phyloP scores from a whole-genome alignment of 2,329 filamentous ascomycete species.

The Claviceps sp. region DNA sequence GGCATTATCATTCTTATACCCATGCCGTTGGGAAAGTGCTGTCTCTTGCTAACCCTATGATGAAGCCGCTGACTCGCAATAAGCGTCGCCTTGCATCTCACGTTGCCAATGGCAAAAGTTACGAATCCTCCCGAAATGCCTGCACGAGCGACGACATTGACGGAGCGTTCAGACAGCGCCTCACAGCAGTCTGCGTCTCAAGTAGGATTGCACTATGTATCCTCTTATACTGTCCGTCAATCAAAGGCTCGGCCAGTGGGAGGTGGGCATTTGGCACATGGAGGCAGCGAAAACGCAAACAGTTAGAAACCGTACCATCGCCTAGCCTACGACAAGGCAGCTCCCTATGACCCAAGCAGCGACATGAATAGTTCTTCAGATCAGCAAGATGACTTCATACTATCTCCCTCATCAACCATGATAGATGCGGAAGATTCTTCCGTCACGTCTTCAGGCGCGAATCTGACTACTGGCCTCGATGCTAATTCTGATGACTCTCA shows the following conservation, averaged over 20 bases:
- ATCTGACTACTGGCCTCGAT: neutral
- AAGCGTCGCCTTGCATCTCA: neutral
- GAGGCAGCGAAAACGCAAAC: neutral
- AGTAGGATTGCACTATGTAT: neutral
- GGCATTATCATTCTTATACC: neutral
- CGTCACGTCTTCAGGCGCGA: neutral
- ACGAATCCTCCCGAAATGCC: slow-evolving; percentile 15
- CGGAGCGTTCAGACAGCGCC: slow-evolving; percentile 11
- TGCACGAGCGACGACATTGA: slow-evolving; percentile 6
- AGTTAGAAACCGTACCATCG: slow-evolving; percentile 2
- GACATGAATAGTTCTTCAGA: neutral
- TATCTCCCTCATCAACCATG: slow-evolving; percentile 7
- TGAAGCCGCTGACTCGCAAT: neutral
- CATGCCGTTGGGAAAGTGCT: neutral
- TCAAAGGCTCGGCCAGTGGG: slow-evolving; percentile 16
- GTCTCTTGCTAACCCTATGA: neutral
- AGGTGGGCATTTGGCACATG: slow-evolving; percentile 7
- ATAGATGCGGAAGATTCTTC: neutral
- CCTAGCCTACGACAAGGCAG: slow-evolving; percentile 9
- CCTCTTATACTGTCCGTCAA: slow-evolving; percentile 11
- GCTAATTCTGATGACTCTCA: neutral
- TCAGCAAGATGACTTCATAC: neutral
- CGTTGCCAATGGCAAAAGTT: neutral
- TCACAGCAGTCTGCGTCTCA: slow-evolving; percentile 9
- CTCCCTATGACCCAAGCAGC: slow-evolving; percentile 6